Conservation (phyloP, 2,329 filamentous ascomycete genomes). For the Achaetomium macrosporum region DNA sequence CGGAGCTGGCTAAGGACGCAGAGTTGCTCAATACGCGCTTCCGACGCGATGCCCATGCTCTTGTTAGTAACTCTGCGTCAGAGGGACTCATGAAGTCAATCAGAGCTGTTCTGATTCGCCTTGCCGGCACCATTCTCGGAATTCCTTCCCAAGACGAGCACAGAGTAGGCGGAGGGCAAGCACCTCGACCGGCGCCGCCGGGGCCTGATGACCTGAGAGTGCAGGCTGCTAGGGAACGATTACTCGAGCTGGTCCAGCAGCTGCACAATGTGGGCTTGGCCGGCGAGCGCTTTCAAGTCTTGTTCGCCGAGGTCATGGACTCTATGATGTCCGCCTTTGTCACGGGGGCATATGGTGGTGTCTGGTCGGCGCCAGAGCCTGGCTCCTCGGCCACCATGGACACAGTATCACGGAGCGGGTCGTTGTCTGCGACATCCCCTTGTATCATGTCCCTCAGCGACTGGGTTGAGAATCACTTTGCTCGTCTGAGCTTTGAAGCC, state of each 20-base stretch:
- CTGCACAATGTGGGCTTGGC: constrained; percentile 61
- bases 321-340: constrained; percentile 59
- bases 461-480: constrained; percentile 65
- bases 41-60: constrained; percentile 55
- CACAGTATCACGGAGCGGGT: constrained; percentile 26
- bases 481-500: constrained; percentile 58
- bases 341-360: constrained; percentile 53
- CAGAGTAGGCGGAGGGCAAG: neutral
- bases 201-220: constrained; percentile 27
- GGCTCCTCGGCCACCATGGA: constrained; percentile 17
- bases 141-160: constrained; percentile 22
- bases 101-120: constrained; percentile 46
- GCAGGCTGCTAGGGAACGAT: constrained; percentile 41
- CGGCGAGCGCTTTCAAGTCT: constrained; percentile 62
- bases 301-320: constrained; percentile 68
- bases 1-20: constrained; percentile 32
- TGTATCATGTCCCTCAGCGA: constrained; percentile 55
- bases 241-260: constrained; percentile 52
- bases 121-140: constrained; percentile 47
- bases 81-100: constrained; percentile 49
- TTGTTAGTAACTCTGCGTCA: constrained; percentile 59
- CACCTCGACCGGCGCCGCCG: constrained; percentile 22
- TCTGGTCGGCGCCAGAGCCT: constrained; percentile 46
- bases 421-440: constrained; percentile 39
- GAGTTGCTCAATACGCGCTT: constrained; percentile 42